phyloP scores from a whole-genome alignment of 2,329 filamentous ascomycete species.

The Alternaria triticina region DNA sequence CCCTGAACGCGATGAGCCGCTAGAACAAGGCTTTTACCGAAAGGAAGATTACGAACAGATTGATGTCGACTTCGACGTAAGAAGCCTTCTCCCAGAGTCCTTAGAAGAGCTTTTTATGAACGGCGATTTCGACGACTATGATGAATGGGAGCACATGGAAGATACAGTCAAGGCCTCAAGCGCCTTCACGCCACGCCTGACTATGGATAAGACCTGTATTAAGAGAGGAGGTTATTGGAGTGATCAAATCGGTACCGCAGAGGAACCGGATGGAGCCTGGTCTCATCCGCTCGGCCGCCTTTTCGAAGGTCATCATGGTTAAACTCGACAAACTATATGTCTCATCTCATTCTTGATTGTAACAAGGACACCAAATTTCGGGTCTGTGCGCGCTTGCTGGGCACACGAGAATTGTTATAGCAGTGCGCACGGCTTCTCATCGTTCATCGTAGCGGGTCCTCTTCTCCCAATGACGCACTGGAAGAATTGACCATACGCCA shows the following conservation, averaged over 20 bases:
- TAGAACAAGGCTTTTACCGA: not conserved
- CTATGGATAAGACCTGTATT: not conserved
- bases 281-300: not conserved
- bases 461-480: not conserved
- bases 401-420: not conserved
- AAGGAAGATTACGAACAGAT: not conserved
- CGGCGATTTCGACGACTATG: not conserved
- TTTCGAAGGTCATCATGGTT: not conserved
- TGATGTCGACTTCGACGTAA: not conserved
- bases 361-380: not conserved
- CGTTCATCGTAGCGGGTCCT: not conserved
- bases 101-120: not conserved
- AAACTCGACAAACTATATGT: not conserved
- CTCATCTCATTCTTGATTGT: not conserved
- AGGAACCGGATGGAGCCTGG: not conserved
- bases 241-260: not conserved
- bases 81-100: not conserved
- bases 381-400: not conserved
- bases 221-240: not conserved
- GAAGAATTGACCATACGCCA: not conserved
- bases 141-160: not conserved
- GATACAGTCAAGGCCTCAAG: not conserved
- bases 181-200: not conserved
- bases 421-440: not conserved
- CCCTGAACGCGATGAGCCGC: not conserved